These are phyloP conservation scores for Aspergillus hortae DNA, from an alignment of 2,329 filamentous ascomycete species.

Conservation along the genomic window DNA sequence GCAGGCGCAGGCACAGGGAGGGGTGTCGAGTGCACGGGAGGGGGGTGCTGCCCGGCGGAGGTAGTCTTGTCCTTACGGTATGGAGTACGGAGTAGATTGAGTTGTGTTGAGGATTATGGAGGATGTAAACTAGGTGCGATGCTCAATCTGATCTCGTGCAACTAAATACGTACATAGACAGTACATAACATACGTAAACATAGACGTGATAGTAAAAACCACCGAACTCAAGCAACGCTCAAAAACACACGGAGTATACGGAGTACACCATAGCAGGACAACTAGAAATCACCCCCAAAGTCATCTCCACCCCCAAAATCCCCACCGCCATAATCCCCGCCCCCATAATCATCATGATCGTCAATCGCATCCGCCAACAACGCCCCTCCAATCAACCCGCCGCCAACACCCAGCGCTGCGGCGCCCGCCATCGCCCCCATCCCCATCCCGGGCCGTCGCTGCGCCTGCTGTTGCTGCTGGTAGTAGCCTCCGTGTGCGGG, in stretches of 20 bases:
- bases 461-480: slow-evolving; percentile 33
- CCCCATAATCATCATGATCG: slow-evolving; percentile 35
- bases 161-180: no score
- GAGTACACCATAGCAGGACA: background rate
- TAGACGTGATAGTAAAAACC: background rate
- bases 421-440: slow-evolving; percentile 67
- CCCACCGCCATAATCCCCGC: slow-evolving; percentile 22
- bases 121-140: no score
- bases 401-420: slow-evolving; percentile 73
- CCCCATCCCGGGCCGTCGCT: slow-evolving; percentile 44
- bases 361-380: slow-evolving; percentile 67
- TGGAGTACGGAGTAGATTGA: no score
- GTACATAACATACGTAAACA: background rate
- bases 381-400: slow-evolving; percentile 74
- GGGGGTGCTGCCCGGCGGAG: background rate
- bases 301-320: slow-evolving; percentile 18
- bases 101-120: no score
- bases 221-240: background rate
- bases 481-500: slow-evolving; percentile 37
- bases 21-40: background rate
- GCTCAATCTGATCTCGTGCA: no score
- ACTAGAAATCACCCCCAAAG: slow-evolving; percentile 3
- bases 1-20: slow-evolving; percentile 1
- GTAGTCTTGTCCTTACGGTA: no score
- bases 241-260: background rate